Base-by-base conservation (phyloP, 2,329 filamentous ascomycete species). In the Trichothecium roseum region DNA sequence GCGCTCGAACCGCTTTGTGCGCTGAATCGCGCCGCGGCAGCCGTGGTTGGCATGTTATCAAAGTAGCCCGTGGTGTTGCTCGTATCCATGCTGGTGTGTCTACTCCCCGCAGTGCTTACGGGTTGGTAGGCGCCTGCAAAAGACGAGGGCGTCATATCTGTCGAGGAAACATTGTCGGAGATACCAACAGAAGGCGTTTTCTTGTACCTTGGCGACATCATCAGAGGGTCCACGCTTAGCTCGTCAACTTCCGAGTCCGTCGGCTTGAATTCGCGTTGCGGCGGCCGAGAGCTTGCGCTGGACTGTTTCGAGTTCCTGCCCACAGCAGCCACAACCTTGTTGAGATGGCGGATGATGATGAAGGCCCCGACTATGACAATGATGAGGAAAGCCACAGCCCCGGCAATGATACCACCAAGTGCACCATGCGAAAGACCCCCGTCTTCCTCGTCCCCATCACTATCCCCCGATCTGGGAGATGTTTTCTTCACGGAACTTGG, bases 371-470 rank as follows among this genome's bases (percentile, higher is more conserved):
- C 52, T 5, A 75, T 28, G 9, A 74, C 57, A 18, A 66, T 53
- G 2, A 70, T 37, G 3, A 77, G 52, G 9, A 76, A 47, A 1
- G 57, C 60, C 3, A 69, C 53, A 10, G 64, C 64, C 2, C 68
- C 72, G 3, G 62, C 67, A 24, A 76, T 59, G 16, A 76, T 72
- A 3, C 72, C 73, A 3, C 65, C 71, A 3, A 77, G 53, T 18
- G 64, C 56, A 1, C 51, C 57, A 1, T 45, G 50, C 5, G 60
- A 59, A 16, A 70, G 52, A 10, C 58, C 54, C 16, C 51, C 44
- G 22, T 51, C 44, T 30, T 54, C 47, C 8, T 41, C 43, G 15
- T 46, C 43, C 14, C 42, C 42, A 1, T 52, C 49, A 16, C 45
- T 34, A 10, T 41, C 39, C 12, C 55, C 40, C 1, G 53, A n/a